Base-by-base conservation (phyloP, 768 basidiomycete species). In the Lactarius deliciosus region DNA sequence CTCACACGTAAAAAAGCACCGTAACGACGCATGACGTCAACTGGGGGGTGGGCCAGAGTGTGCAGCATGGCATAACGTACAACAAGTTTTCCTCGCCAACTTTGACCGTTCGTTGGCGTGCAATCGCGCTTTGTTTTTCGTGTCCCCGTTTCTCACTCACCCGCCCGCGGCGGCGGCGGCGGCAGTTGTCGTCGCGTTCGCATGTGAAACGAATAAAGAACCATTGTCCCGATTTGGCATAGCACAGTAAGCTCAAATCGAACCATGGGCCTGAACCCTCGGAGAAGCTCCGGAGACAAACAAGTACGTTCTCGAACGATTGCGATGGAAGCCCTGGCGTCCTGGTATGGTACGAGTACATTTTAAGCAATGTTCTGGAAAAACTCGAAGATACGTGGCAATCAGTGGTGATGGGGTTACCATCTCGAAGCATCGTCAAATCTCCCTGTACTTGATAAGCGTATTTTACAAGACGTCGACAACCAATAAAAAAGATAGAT, bases 401-500 rank as follows among this genome's bases (percentile, higher is more conserved):
- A 15, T 38, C 11, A 6, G 47, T 53, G 50, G 25, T 15, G n/a
- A 50, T 50, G 50, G 50, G 50, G 25, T 53, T 53, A 5, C 47
- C 50, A 53, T 6, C 25, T 25, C 22, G 50, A 25, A 53, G n/a
- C 25, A 25, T 53, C 11, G 22, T 53, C 50, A 25, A 53, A 28
- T 53, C 50, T 15, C 56, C 56, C 56, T 38, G 25, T 15, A 53
- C 20, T 22, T 16, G 13, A 59, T 22, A 28, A 28, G 53, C 25
- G 18, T 64, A 47, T 4, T 40, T 58, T 67, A 64, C 66, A 67
- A 59, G 57, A 30, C 34, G 34, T 22, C 43, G 15, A 55, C 28
- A 7, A 43, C 43, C 54, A n/a, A 55, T 43, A 8, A 43, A n/a
- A 45, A 28, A 5, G 53, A 58, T 55, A 60, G 36, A 47, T n/a